Evolutionary conservation across 2,329 filamentous ascomycete species (phyloP), one percentile per base, ranked within the genome.

Genomic region (Aspergillus brasiliensis): DNA sequence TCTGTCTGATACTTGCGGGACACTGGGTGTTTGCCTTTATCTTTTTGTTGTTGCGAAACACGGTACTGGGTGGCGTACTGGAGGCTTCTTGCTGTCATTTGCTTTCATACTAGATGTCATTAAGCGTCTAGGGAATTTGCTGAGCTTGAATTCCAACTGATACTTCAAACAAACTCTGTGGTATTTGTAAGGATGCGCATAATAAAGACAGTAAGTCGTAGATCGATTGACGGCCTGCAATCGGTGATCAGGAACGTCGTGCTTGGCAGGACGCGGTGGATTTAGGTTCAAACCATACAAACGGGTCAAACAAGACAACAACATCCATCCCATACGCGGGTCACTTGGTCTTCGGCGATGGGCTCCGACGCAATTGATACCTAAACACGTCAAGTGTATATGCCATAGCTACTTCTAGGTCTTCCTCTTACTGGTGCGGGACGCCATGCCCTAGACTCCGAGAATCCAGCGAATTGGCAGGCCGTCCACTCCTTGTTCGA

Each of bases 291-390:
- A 61, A 67, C 62, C 62, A 38, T 21, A 54, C 69, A 71, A 70
- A 69, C 70, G 53, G 44, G 58, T 56, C 67, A 70, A 70, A 69
- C 69, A 65, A 44, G 40, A 60, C 56, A 63, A 64, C 48, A 63
- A 58, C 61, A 51, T 59, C 23, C 52, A 42, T 62, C 56, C 31
- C 53, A 51, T 52, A 61, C 49, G 51, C 56, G 49, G 31, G n/a
- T 10, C 27, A 23, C 15, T 10, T 40, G 19, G n/a, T 21, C 47
- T 42, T n/a, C 27, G 11, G 28, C 40, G 37, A 54, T 58, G 44
- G 51, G 34, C 46, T 17, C 11, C 15, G 47, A 42, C 31, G 52
- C 44, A 25, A 21, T 28, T 17, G 46, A 15, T 34, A 28, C 44
- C 13, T 47, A 34, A 10, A 27, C 11, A 31, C n/a, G 6, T n/a